Conservation (phyloP, 208 protist species). For the Acanthamoeba lenticulata region DNA sequence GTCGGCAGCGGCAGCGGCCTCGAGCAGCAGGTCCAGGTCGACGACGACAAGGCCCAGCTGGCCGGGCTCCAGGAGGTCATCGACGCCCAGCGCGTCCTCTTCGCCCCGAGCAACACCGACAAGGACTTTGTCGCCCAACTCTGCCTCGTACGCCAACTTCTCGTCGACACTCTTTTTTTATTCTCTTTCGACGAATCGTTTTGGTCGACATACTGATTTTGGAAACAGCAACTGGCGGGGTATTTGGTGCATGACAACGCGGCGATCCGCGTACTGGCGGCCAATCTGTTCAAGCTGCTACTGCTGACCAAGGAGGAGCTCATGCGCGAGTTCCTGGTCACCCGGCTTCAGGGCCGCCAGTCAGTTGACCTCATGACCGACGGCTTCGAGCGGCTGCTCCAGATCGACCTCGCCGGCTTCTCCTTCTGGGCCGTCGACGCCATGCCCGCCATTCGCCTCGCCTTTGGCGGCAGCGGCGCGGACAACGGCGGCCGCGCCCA, state of each 20-base stretch:
- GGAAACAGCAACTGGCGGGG: neutral
- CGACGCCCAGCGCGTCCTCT: neutral
- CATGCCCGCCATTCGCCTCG: neutral
- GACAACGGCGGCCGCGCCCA: too few species aligned
- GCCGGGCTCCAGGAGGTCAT: neutral
- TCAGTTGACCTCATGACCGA: slow-evolving; percentile 47
- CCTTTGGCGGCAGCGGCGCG: neutral
- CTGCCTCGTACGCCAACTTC: neutral
- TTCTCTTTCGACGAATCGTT: neutral
- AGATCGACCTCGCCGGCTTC: slow-evolving; percentile 14
- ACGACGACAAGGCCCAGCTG: neutral
- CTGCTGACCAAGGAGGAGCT: slow-evolving; percentile 17
- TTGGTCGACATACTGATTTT: neutral
- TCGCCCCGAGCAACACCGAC: slow-evolving; percentile 19
- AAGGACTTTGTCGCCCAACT: slow-evolving; percentile 8
- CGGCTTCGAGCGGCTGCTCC: slow-evolving; percentile 55
- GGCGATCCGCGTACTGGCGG: neutral
- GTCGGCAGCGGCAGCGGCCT: too few species aligned
- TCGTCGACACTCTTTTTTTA: neutral
- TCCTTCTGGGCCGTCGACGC: slow-evolving; percentile 30
- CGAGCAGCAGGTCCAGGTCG: too few species aligned
- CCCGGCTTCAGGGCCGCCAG: neutral
- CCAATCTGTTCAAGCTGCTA: slow-evolving; percentile 71
- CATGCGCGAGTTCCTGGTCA: neutral
- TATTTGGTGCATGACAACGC: neutral